Evolutionary conservation across 2,329 filamentous ascomycete genomes (phyloP).

Genomic region (Clonostachys rhizophaga): DNA sequence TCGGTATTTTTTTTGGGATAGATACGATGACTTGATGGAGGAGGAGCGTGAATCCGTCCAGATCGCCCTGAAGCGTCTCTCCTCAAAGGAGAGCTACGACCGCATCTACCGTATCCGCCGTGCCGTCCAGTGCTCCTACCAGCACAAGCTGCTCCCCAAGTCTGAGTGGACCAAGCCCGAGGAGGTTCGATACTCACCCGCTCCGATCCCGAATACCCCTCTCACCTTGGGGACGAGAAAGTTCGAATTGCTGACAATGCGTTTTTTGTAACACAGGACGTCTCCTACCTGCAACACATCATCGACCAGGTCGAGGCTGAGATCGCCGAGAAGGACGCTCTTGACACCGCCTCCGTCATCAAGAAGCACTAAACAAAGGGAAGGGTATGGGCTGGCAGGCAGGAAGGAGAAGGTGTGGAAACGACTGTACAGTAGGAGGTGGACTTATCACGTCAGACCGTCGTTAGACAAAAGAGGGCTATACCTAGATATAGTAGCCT

Average conservation of each 20-base stretch:
- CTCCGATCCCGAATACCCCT: conserved; percentile 1
- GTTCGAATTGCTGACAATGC: neutral
- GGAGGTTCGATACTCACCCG: conserved; percentile 25
- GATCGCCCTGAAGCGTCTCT: conserved; percentile 84
- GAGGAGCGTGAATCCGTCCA: conserved; percentile 88
- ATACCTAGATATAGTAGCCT: no score
- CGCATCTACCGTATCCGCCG: conserved; percentile 95
- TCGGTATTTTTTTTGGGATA: conserved; percentile 26
- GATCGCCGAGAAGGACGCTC: conserved; percentile 44
- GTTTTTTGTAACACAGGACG: conserved; percentile 29
- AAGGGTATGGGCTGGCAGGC: neutral
- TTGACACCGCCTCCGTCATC: conserved; percentile 44
- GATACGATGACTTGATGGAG: conserved; percentile 89
- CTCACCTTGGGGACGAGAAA: neutral
- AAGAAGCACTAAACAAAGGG: conserved; percentile 36
- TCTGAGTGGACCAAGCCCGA: conserved; percentile 55
- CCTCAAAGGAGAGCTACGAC: conserved; percentile 89
- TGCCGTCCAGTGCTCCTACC: conserved; percentile 73
- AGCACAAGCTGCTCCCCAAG: conserved; percentile 62
- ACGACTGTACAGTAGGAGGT: neutral
- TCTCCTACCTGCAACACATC: conserved; percentile 48
- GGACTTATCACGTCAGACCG: neutral
- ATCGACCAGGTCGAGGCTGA: conserved; percentile 46
- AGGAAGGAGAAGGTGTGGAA: neutral
- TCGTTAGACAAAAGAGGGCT: no score